Conservation (phyloP, 768 basidiomycete genomes). For the Phylloporus arenicola region DNA sequence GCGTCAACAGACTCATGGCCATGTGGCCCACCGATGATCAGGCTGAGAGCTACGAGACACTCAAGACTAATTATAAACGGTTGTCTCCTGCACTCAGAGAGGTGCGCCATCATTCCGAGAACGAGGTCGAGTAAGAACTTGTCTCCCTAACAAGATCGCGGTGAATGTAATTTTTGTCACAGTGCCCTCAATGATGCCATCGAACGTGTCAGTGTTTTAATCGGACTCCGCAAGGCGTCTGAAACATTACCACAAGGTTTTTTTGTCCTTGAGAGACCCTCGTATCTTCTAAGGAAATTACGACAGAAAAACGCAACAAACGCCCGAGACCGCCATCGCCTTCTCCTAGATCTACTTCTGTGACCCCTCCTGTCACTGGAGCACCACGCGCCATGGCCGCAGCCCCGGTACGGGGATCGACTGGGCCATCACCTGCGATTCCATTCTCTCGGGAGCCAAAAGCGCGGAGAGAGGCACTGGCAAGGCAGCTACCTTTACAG, state of each 20-base stretch:
- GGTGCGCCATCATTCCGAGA: conserved; percentile 51
- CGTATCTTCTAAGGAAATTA: background rate
- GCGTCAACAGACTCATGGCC: conserved; percentile 67
- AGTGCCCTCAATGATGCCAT: conserved; percentile 71
- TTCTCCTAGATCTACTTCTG: conserved; percentile 46
- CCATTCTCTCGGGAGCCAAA: conserved; percentile 64
- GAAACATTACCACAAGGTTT: conserved; percentile 56
- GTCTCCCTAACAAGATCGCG: background rate
- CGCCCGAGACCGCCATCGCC: conserved; percentile 71
- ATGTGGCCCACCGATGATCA: conserved; percentile 73
- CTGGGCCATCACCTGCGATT: conserved; percentile 46
- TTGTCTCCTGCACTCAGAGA: conserved; percentile 57
- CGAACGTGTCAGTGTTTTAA: conserved; percentile 62
- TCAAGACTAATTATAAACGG: conserved; percentile 61
- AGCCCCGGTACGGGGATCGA: conserved; percentile 44
- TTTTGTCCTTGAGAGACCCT: background rate
- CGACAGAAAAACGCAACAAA: conserved; percentile 68
- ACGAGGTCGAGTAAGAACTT: conserved; percentile 56
- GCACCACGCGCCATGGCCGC: conserved; percentile 12
- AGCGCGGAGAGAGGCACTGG: conserved; percentile 55
- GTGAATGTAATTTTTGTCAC: conserved; percentile 9
- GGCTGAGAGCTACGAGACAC: conserved; percentile 59
- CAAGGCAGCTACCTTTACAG: conserved; percentile 61
- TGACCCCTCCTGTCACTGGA: conserved; percentile 23
- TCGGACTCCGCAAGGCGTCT: conserved; percentile 68